Evolutionary conservation across 1,284 basidiomycete genomes (phyloP), one percentile per base, ranked within the genome.

Genomic region (Trichosporon inkin): DNA sequence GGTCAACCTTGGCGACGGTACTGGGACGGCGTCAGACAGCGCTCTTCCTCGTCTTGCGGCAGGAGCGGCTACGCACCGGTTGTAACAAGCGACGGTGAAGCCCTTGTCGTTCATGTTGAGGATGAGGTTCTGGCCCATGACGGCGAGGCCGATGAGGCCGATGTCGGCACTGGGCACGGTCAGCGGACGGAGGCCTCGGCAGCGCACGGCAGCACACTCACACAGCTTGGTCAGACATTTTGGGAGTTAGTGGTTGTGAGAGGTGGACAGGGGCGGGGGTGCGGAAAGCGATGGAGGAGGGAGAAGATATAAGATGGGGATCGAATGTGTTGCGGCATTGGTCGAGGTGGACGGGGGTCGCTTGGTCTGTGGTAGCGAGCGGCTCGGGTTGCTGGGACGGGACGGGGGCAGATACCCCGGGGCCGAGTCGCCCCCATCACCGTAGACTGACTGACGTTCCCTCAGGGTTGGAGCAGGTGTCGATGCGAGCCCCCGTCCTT

Each of bases 91-190:
- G 72, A 99, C 96, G 68, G 82, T 93, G 83, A 93, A 99, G 56
- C 96, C 96, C 83, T 99, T 98, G 85, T 98, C 95, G 79, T 94
- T 94, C 90, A 96, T 96, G 84, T 96, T 96, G 69, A 96, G 83
- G 78, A 96, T 94, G 73, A 95, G 80, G 81, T 96, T 96, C 86
- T 95, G 92, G 74, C 92, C 91, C 93, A 96, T 96, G 82, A 96
- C 93, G 83, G 93, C 92, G 75, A 95, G 83, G 81, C 92, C 92
- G 67, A 78, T 78, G 60, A 78, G 75, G 70, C 77, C 77, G 61
- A 78, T 69, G 63, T 78, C 76, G 62, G 75, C 77, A 35, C 60
- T 64, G 60, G 19, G 44, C 11, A 32, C 28, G 11, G 55, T 56
- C 38, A 69, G 60, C 56, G 41, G 14, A 54, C 22, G 40, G 7